Evolutionary conservation across 352 stramenopile genomes (phyloP).

Genomic region (Globisporangium takayamanum): DNA sequence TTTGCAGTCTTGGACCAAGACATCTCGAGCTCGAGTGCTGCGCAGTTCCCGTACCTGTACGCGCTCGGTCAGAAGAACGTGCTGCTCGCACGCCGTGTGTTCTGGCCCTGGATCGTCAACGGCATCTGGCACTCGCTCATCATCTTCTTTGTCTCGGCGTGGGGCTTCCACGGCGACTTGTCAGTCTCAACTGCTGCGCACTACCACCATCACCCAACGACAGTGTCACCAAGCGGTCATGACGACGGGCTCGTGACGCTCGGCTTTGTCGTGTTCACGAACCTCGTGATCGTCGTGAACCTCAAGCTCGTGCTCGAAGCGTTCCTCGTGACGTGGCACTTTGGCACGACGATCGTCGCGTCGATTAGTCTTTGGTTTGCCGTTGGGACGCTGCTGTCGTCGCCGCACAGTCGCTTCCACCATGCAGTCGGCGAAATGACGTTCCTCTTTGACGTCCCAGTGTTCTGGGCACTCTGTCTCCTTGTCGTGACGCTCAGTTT

Average conservation of each 20-base stretch:
- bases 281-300: constrained; percentile 72
- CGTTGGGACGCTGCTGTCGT: constrained; percentile 52
- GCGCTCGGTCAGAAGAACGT: constrained; percentile 63
- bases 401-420: constrained; percentile 36
- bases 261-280: constrained; percentile 77
- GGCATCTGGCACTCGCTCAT: constrained; percentile 78
- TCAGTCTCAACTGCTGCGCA: constrained; percentile 17
- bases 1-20: constrained; percentile 81
- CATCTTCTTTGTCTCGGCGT: constrained; percentile 78
- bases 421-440: constrained; percentile 66
- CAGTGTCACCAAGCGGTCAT: constrained; percentile 36
- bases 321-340: constrained; percentile 69
- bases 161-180: constrained; percentile 43
- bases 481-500: constrained; percentile 58
- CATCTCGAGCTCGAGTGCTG: constrained; percentile 54
- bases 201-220: constrained; percentile 16
- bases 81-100: constrained; percentile 48
- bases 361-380: constrained; percentile 65
- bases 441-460: constrained; percentile 47
- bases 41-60: constrained; percentile 63
- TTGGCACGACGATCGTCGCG: constrained; percentile 42
- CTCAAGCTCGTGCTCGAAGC: constrained; percentile 70
- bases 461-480: constrained; percentile 54
- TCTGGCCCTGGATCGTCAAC: constrained; percentile 81
- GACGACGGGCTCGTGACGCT: constrained; percentile 55